These are phyloP conservation scores for Magnolia officinalis DNA, from an alignment of 164 flowering plant species.

Conservation along the genomic window DNA sequence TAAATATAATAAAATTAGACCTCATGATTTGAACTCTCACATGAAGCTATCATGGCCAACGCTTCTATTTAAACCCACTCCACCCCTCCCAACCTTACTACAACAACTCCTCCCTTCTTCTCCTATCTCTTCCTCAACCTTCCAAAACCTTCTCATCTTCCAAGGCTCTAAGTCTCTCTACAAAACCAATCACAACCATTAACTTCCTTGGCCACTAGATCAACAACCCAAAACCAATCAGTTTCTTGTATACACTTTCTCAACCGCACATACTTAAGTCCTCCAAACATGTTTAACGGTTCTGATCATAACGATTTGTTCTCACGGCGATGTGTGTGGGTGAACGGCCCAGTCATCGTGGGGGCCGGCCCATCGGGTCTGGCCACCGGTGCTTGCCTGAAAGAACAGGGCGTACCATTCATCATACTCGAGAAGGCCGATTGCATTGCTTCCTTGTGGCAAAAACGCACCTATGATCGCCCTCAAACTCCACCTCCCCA, in stretches of 20 bases:
- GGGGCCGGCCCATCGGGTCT: slow-evolving; percentile 92
- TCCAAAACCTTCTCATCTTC: slow-evolving; percentile 2
- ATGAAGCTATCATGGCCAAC: slow-evolving; percentile 35
- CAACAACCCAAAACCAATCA: not conserved
- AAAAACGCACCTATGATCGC: slow-evolving; percentile 78
- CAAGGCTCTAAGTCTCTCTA: not conserved
- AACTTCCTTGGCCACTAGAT: not conserved
- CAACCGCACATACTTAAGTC: not conserved
- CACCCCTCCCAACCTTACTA: slow-evolving; percentile 25
- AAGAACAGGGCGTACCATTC: slow-evolving; percentile 73
- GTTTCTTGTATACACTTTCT: not conserved
- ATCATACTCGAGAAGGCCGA: slow-evolving; percentile 66
- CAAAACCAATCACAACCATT: not conserved
- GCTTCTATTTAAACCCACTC: slow-evolving; percentile 44
- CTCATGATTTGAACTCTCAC: slow-evolving; percentile 30
- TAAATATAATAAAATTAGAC: slow-evolving; percentile 1
- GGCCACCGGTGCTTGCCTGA: slow-evolving; percentile 67
- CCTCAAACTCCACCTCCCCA: slow-evolving; percentile 89
- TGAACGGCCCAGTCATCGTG: slow-evolving; percentile 83
- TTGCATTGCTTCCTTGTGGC: slow-evolving; percentile 94
- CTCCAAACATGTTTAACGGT: slow-evolving; percentile 27
- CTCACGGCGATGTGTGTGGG: slow-evolving; percentile 53
- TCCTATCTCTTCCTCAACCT: slow-evolving; percentile 2
- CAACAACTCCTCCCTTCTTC: not conserved
- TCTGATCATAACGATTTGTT: slow-evolving; percentile 28